Evolutionary conservation across 1,284 basidiomycete species (phyloP), one percentile per base, ranked within the genome.

Genomic region (Mycena citricolor): DNA sequence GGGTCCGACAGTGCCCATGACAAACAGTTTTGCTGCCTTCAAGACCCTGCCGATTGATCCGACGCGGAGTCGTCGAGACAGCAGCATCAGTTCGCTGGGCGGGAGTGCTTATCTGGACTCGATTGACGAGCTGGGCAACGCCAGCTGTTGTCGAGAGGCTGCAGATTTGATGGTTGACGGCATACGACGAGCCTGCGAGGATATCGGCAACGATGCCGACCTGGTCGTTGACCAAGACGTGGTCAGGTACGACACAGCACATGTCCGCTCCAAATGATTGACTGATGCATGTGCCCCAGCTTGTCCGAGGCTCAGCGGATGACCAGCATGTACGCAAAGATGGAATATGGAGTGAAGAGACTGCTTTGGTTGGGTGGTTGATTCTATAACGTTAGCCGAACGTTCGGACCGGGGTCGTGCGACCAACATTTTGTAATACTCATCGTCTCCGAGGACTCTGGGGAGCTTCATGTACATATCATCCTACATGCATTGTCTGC

Each of bases 261-360:
- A 37, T 42, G n/a, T n/a, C n/a, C n/a, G n/a, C n/a, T n/a, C n/a
- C n/a, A n/a, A n/a, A n/a, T n/a, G n/a, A n/a, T 29, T 32, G 35
- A 38, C 47, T 34, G 19, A 19, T 29, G 49, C 14, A n/a, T n/a
- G n/a, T n/a, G n/a, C n/a, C 38, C 39, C 45, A 91, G 90, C 56
- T 63, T 93, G 55, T 73, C 74, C 4, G 90, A 95, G 54, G 92
- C 92, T 2, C 82, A 86, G 63, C 76, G 77, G 48, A 80, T 83
- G 68, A 94, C 90, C 3, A 88, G 81, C 46, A 70, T 94, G 52
- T 86, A 90, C 61, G 81, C 90, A 8, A 90, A 91, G 68, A 86
- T 94, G 79, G 92, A 94, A 61, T 91, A 94, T 61, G 87, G 88
- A 1, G 73, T 94, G 49, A 94, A 94, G 73, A 73, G 90, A 52